Evolutionary conservation across 371 early-diverging fungal genomes (phyloP).

Genomic region (Mortierella sp.): DNA sequence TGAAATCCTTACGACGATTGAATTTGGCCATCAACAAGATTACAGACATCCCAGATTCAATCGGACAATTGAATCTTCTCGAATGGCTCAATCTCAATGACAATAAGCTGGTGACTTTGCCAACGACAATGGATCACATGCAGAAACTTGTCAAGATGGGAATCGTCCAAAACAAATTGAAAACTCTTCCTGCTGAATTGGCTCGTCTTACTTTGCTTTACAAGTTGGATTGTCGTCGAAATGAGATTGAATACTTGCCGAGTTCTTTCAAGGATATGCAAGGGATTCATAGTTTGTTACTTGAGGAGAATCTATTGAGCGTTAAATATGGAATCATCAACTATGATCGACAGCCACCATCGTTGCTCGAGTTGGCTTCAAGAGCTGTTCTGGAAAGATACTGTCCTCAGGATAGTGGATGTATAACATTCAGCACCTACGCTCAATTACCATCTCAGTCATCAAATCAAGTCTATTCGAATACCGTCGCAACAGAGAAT

Average conservation of each 20-base stretch:
- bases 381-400: constrained; percentile 43
- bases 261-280: constrained; percentile 59
- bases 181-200: constrained; percentile 63
- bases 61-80: constrained; percentile 65
- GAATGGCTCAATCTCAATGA: constrained; percentile 83
- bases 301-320: constrained; percentile 50
- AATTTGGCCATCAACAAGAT: constrained; percentile 77
- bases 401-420: constrained; percentile 14
- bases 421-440: not conserved
- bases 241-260: constrained; percentile 63
- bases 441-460: not conserved
- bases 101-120: constrained; percentile 68
- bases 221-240: constrained; percentile 69
- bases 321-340: constrained; percentile 35
- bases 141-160: constrained; percentile 75
- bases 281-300: constrained; percentile 43
- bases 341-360: constrained; percentile 26
- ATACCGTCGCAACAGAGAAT: constrained; percentile 4
- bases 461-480: not conserved
- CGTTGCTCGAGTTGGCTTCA: constrained; percentile 44
- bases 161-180: constrained; percentile 74
- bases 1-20: constrained; percentile 64
- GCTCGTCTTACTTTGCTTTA: constrained; percentile 57
- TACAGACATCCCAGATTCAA: constrained; percentile 63
- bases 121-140: constrained; percentile 66